Evolutionary conservation across 306 rosid genomes (phyloP), one percentile per base, ranked within the genome.

Genomic region (Pterocarpus santalinus): DNA sequence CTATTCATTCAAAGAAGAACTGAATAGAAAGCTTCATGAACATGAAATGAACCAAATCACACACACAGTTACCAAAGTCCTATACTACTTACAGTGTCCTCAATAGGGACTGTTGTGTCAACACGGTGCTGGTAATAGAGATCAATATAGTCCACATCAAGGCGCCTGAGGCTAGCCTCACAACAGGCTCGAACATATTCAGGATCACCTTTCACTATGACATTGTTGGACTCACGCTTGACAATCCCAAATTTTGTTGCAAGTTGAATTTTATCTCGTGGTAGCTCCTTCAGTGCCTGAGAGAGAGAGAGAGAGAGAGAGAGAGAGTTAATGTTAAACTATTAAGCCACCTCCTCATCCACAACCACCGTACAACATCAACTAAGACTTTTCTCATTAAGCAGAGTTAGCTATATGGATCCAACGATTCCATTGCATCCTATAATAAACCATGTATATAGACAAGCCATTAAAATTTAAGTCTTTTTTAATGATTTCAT

Each of bases 171-270:
- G 70, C 97, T 92, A 73, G 83, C 88, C 76, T 90, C 92, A 43
- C 94, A 90, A 66, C 90, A 86, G 15, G 83, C 76, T 8, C 97
- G 87, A 22, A 86, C 92, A 80, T 90, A 90, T 41, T 90, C 89
- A 5, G 93, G 92, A 15, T 83, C 81, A 53, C 94, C 97, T 2
- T 71, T 89, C 9, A 92, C 87, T 28, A 58, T 35, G 49, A 81
- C 65, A 32, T 53, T 17, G 13, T 64, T 12, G 51, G 51, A 12
- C 17, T 83, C 86, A 4, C 77, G 2, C 72, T 47, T 61, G 1
- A 73, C 85, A 3, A 92, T 58, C 13, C 97, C 97, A 86, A 90
- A 92, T 67, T 92, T 92, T 49, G 94, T 85, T 17, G 97, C 93
- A 43, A 90, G 8, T 72, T 92, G 89, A 80, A 92, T 55, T 36